Evolutionary conservation across 106 monocot genomes (phyloP).

Genomic region (Dendrobium nobile): DNA sequence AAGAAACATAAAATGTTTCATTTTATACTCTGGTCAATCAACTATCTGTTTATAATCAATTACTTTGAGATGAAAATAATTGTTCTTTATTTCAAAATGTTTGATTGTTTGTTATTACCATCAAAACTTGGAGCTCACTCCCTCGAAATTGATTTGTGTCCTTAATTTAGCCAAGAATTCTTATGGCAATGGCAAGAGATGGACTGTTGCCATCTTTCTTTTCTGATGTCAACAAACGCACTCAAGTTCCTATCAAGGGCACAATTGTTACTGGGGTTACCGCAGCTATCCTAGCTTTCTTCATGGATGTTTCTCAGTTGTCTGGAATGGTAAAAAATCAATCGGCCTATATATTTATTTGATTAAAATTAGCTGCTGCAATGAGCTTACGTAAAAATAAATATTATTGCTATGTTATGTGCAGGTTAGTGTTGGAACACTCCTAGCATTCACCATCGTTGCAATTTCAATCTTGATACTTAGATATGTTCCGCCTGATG

Average conservation of each 20-base stretch:
- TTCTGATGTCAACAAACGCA: constrained; percentile 57
- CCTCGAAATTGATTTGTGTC: neutral
- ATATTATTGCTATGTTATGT: neutral
- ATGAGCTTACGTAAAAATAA: neutral
- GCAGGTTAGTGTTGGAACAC: constrained; percentile 97
- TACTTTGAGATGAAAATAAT: neutral
- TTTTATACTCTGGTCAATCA: too few species aligned
- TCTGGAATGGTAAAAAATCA: constrained; percentile 82
- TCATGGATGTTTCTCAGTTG: constrained; percentile 94
- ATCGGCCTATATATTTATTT: neutral
- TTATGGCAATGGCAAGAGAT: constrained; percentile 99
- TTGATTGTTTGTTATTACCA: neutral
- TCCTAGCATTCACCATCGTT: constrained; percentile 93
- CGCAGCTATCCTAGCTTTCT: constrained; percentile 71
- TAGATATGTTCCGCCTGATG: constrained; percentile 88
- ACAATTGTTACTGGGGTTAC: constrained; percentile 72
- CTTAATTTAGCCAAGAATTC: constrained; percentile 73
- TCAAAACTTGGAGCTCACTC: neutral
- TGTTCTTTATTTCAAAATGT: neutral
- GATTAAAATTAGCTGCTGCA: neutral
- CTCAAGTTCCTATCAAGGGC: constrained; percentile 92
- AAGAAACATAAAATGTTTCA: neutral
- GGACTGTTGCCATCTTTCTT: constrained; percentile 87
- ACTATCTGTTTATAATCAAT: too few species aligned
- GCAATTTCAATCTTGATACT: constrained; percentile 94